Conservation (phyloP, 2,329 filamentous ascomycete genomes). For the Botryotinia globosa region DNA sequence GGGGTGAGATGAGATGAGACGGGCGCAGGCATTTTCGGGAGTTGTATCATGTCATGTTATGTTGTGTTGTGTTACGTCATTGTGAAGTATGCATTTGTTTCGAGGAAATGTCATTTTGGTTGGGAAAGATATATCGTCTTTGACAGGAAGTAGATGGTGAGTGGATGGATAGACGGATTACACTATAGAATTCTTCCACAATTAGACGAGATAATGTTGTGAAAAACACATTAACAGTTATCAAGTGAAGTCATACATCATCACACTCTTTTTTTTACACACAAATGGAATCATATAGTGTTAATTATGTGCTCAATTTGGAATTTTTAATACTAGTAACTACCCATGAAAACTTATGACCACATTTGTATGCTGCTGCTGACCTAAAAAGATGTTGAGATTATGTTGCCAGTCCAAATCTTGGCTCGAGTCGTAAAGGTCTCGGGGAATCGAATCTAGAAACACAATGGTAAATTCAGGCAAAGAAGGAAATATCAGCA, state of each 20-base stretch:
- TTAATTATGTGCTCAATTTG: slow-evolving; percentile 21
- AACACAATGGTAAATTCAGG: slow-evolving; percentile 37
- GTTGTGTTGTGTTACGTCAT: background rate
- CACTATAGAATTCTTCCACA: background rate
- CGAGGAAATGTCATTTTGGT: background rate
- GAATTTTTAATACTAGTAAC: slow-evolving; percentile 20
- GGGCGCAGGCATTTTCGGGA: background rate
- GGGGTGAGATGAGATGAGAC: background rate
- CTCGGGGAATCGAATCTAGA: slow-evolving; percentile 35
- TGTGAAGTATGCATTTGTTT: background rate
- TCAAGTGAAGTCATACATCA: background rate
- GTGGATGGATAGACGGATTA: background rate
- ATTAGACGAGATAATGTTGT: background rate
- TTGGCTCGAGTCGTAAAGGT: slow-evolving; percentile 25
- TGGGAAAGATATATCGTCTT: background rate
- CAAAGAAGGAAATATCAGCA: slow-evolving; percentile 35
- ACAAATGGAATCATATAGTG: background rate
- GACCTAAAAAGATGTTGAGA: slow-evolving; percentile 1
- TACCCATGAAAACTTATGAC: slow-evolving; percentile 17
- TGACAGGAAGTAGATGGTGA: background rate
- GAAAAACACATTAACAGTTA: background rate
- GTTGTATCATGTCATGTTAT: background rate
- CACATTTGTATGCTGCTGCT: slow-evolving; percentile 14
- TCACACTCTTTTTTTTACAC: background rate
- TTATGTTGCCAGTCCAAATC: slow-evolving; percentile 14